Evolutionary conservation across 179 eudicot genomes (phyloP), one percentile per base, ranked within the genome.

Genomic region (Beta macrorhiza): DNA sequence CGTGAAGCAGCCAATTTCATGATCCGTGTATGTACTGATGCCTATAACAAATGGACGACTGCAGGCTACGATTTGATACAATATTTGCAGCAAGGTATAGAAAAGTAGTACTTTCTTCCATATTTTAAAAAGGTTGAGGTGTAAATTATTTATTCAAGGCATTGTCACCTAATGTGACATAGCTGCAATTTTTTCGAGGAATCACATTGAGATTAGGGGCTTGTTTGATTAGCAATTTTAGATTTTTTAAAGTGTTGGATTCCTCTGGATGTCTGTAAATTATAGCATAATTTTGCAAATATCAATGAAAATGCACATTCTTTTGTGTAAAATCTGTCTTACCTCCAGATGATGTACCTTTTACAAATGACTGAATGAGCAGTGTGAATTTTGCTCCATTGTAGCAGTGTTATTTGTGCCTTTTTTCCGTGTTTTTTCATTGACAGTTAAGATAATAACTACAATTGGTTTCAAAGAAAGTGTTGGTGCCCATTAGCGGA

Each of bases 11-110:
- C 98, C 53, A 90, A 88, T 81, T 97, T 92, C 89, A 97, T 97
- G 99, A 97, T 97, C 72, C 93, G 90, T 42, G 92, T 84, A 53
- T 97, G 99, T 89, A 90, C 95, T 1, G 99, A 94, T 82, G 98
- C 99, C 62, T 97, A 97, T 80, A 94, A 97, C 85, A 97, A 97
- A 84, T 97, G 99, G 99, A 92, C 97, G 0, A 97, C 99, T 75
- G 98, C 99, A 15, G 99, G 99, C 15, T 97, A 97, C 76, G 99
- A 97, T 91, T 85, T 97, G 82, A 97, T 97, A 80, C 99, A 97
- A 77, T 97, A 97, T 89, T 77, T 94, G 87, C 99, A 97, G 83
- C 99, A 97, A 86, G 98, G 99, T 78, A 94, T 97, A 22, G 99
- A 97, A 82, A 97, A 97, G 87, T 97, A 86, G 82, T 82, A 51